Conservation (phyloP, 305 asterid genomes). For the Rubia tinctorum region DNA sequence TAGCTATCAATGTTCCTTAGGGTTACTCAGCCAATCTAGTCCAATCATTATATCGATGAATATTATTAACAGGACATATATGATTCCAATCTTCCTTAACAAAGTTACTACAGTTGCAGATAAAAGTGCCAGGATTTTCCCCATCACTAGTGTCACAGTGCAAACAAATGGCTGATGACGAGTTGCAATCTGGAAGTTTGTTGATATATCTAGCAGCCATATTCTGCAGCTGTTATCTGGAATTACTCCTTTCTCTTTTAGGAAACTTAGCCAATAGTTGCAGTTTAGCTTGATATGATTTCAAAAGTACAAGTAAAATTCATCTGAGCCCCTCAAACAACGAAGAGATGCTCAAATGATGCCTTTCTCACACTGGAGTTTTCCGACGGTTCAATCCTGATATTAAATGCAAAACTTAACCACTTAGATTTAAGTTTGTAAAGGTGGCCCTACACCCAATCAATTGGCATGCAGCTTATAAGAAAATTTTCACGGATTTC, state of each 20-base stretch:
- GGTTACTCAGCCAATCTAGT: background rate
- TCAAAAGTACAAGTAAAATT: background rate
- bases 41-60: background rate
- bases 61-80: background rate
- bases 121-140: background rate
- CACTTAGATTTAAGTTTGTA: background rate
- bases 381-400: background rate
- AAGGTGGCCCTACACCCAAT: background rate
- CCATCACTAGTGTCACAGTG: background rate
- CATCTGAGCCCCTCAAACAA: slow-evolving; percentile 8
- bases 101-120: background rate
- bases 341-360: background rate
- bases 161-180: slow-evolving; percentile 2
- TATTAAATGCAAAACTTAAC: background rate
- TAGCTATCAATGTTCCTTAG: background rate
- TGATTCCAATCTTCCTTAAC: background rate
- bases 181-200: background rate
- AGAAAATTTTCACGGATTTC: background rate
- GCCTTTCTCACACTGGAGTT: background rate
- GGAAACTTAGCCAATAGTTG: background rate
- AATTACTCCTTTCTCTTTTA: background rate
- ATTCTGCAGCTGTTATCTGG: background rate
- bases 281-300: slow-evolving; percentile 1
- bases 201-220: too few species aligned
- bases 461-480: background rate